These are phyloP conservation scores for Neonectria sp. DNA, from an alignment of 2,329 filamentous ascomycete genomes.

Conservation along the genomic window DNA sequence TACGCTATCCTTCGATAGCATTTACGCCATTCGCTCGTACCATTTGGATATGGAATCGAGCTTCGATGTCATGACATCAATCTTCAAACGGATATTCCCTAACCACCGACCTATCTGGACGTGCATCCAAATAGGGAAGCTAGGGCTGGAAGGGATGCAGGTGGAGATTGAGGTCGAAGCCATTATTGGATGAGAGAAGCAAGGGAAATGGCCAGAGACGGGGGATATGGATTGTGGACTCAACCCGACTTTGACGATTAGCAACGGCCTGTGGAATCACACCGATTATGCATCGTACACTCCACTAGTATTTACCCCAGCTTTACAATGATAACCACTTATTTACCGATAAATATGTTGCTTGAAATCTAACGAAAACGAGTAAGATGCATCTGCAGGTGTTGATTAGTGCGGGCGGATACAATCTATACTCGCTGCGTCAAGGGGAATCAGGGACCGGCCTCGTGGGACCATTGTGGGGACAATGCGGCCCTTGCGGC, in stretches of 20 bases:
- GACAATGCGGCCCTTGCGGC: not conserved
- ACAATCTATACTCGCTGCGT: too few relatives aligned
- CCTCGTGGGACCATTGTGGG: not conserved
- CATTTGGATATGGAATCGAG: conserved; percentile 31
- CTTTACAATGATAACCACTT: not conserved
- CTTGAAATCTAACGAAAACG: too few relatives aligned
- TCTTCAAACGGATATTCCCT: conserved; percentile 30
- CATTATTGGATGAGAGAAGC: not conserved
- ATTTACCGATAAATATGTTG: not conserved
- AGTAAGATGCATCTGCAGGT: too few relatives aligned
- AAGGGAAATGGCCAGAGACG: too few relatives aligned
- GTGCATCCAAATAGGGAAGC: conserved; percentile 32
- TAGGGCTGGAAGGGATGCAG: conserved; percentile 30
- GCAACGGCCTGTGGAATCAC: not conserved
- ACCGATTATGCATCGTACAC: not conserved
- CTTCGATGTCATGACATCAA: conserved; percentile 26
- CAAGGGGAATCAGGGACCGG: too few relatives aligned
- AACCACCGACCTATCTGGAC: conserved; percentile 31
- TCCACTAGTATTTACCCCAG: not conserved
- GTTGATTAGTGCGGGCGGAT: not conserved
- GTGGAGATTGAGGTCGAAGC: conserved; percentile 33
- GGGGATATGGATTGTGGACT: too few relatives aligned
- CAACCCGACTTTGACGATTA: not conserved
- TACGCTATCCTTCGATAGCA: conserved; percentile 17
- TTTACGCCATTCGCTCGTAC: conserved; percentile 28